phyloP scores from a whole-genome alignment of 306 rosid genomes.

The peach (Prunus persica) region DNA sequence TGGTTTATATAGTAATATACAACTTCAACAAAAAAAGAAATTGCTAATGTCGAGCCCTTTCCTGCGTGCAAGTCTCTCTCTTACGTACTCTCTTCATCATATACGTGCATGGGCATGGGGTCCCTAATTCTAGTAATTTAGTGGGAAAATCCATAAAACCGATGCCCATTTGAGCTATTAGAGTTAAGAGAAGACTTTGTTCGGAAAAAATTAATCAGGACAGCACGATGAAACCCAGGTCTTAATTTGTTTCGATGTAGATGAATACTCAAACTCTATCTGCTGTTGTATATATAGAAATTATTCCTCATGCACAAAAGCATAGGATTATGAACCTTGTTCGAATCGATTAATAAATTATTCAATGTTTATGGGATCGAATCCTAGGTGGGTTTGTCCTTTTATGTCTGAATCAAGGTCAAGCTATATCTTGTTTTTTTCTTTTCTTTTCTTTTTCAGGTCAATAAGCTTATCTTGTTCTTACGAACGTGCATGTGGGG shows the following conservation, averaged over 20 bases:
- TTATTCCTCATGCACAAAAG: background rate
- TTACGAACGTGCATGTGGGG: background rate
- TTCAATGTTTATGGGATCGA: background rate
- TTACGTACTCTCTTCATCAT: background rate
- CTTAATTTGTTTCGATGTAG: conserved; percentile 24
- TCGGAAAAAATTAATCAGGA: background rate
- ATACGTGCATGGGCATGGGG: background rate
- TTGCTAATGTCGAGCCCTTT: background rate
- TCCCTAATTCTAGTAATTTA: background rate
- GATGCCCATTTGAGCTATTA: background rate
- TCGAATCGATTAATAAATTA: conserved; percentile 12
- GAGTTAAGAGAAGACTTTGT: background rate
- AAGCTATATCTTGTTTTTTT: background rate
- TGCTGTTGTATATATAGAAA: background rate
- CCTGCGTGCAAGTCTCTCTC: background rate
- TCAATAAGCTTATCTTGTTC: background rate
- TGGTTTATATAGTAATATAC: no score
- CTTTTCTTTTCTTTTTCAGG: background rate
- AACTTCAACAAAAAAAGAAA: no score
- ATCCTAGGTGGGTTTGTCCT: conserved; percentile 8
- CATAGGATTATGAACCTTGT: conserved; percentile 12
- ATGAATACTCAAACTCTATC: background rate
- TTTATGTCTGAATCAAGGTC: background rate
- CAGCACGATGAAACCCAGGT: conserved; percentile 44
- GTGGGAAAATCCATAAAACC: background rate